Base-by-base conservation (phyloP, 176 grass and related monocot genomes). In the Avena insularis region DNA sequence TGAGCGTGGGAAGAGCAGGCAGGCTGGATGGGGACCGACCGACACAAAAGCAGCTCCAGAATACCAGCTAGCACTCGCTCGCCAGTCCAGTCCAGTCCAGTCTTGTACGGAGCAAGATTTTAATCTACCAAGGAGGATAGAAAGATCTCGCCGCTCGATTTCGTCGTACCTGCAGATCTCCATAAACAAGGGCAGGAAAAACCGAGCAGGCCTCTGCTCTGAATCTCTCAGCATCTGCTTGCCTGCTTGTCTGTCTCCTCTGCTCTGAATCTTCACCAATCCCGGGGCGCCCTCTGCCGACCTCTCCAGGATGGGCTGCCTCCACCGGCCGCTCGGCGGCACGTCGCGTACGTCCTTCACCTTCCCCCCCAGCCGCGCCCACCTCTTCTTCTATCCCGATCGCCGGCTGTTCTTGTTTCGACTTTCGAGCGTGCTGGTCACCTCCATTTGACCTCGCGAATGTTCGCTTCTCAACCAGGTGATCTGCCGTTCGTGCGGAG, bases 401-500 rank as follows among this genome's bases (percentile, higher is more conserved):
- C 11, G 61, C 61, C 23, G 61, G 23, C 73, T 36, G 23, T 31
- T 3, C 0, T 43, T 43, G 40, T 43, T 43, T 43, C 40, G 40
- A 43, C 6, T 43, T 43, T 43, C 40, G 6, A 43, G 40, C 40
- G 40, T 43, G 40, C 40, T 43, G 40, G 40, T 43, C 40, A 43
- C 6, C 40, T 43, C 40, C 40, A 7, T 43, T 43, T 43, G 40
- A 43, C 6, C 40, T 43, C 40, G 40, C 40, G 40, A 43, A 43
- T 43, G 40, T 43, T 43, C 5, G 40, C 6, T 43, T 43, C 40
- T 43, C 63, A 0, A 75, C 38, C 69, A 96, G 96, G 90, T 69
- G 40, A 70, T 20, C 73, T 91, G 72, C 90, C 90, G 43, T 91
- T 96, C 85, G 84, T 96, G 40, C 81, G 93, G 88, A 87, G 87